Evolutionary conservation across 2,329 filamentous ascomycete genomes (phyloP), one percentile per base, ranked within the genome.

Genomic region (Byssothecium circinans): DNA sequence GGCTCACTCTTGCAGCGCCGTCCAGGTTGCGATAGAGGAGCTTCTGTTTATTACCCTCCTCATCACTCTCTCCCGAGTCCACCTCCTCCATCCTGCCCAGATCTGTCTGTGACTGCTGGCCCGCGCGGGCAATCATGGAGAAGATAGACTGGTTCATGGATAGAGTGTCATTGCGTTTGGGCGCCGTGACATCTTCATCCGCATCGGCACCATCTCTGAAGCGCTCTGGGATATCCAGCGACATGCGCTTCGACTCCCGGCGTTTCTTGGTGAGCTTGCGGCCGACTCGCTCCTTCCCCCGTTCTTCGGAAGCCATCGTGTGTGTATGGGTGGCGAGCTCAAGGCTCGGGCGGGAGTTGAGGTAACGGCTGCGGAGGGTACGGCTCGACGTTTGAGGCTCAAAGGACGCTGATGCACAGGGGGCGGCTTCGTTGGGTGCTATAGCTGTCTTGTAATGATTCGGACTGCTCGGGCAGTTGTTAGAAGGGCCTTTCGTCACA

Each of bases 71-170:
- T 59, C 89, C 94, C 33, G 87, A 70, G 46, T 75, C 91, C 14
- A 66, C 62, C 56, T 87, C 87, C 63, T 91, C 87, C 69, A 94
- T 92, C 49, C 88, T 81, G 69, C 89, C 86, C 65, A 95, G 91
- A 71, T 95, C 87, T 42, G 88, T 85, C 49, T 84, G 84, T 23
- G 89, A 91, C 50, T 84, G 84, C 30, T 89, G 91, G 6, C 91
- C 89, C 30, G 90, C 90, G 14, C 90, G 89, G 6, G 91, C 89
- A 57, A 97, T 91, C 73, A 97, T 83, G 44, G 90, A 91, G 69
- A 96, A 95, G 45, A 97, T 86, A 56, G 89, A 95, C 77, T 96
- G 91, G 71, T 96, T 94, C 85, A 95, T 89, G 64, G 91, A 89
- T 51, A 78, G 73, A 39, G 75, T 66, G 35, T 75, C 73, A 43